A percentile compares a stretch with the other conserved stretches of the same genome.
phyloP scores from a whole-genome alignment of 73 alveolate species.

The Tetrahymena thermophila region DNA sequence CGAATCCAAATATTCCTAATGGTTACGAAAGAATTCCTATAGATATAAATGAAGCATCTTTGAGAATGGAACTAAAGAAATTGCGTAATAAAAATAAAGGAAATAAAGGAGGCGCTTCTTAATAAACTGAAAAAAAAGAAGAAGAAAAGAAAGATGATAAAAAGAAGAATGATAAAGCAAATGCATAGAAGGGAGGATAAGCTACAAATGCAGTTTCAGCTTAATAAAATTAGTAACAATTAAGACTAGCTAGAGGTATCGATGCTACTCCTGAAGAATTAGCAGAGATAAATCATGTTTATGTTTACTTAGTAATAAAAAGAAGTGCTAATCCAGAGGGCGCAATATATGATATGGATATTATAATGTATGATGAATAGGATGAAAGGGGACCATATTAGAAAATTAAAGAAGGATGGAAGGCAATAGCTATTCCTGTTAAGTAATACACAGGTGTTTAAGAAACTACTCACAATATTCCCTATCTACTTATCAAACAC shows the following conservation, averaged over 20 bases:
- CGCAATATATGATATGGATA: slow-evolving; percentile 64
- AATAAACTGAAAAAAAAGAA: slow-evolving; percentile 66
- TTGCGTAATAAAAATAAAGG: slow-evolving; percentile 44
- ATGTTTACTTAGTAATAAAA: slow-evolving; percentile 58
- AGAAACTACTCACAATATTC: slow-evolving; percentile 58
- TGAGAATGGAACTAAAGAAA: slow-evolving; percentile 76
- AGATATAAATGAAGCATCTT: slow-evolving; percentile 83
- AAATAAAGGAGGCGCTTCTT: neutral
- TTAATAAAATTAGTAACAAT: slow-evolving; percentile 37
- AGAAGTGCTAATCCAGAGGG: slow-evolving; percentile 57
- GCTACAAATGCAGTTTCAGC: slow-evolving; percentile 44
- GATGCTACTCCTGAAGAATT: slow-evolving; percentile 68
- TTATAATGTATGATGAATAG: slow-evolving; percentile 80
- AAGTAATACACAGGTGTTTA: slow-evolving; percentile 70
- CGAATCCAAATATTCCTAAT: slow-evolving; percentile 90
- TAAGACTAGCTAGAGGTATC: slow-evolving; percentile 56
- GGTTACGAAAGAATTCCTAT: slow-evolving; percentile 88
- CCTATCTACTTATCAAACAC: slow-evolving; percentile 61
- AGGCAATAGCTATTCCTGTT: slow-evolving; percentile 78
- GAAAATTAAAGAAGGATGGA: slow-evolving; percentile 50
- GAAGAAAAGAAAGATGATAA: slow-evolving; percentile 65
- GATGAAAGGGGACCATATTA: slow-evolving; percentile 81
- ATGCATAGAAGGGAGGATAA: slow-evolving; percentile 19
- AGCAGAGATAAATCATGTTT: slow-evolving; percentile 66
- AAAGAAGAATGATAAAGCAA: slow-evolving; percentile 60